Conservation (phyloP, 2,329 filamentous ascomycete genomes). For the Coleophoma crateriformis region DNA sequence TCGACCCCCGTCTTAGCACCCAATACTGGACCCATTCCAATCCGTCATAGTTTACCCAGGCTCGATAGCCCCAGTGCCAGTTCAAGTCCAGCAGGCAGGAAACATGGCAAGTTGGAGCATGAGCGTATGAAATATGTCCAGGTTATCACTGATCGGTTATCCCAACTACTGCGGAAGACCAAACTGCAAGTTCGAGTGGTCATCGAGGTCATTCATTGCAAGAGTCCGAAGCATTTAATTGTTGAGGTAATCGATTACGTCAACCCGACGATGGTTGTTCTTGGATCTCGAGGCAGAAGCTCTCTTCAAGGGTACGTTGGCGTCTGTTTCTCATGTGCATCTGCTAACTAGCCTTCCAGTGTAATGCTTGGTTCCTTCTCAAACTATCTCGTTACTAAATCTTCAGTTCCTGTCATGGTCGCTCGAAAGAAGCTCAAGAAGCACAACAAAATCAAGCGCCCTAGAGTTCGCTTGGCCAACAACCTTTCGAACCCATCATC, state of each 20-base stretch:
- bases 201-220: slow-evolving; percentile 96
- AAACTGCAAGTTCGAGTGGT: slow-evolving; percentile 87
- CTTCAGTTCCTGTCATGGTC: slow-evolving; percentile 96
- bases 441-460: slow-evolving; percentile 73
- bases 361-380: slow-evolving; percentile 94
- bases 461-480: slow-evolving; percentile 70
- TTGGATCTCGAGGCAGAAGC: slow-evolving; percentile 86
- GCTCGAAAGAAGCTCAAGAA: slow-evolving; percentile 85
- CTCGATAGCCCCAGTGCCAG: slow-evolving; percentile 16
- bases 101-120: slow-evolving; percentile 60
- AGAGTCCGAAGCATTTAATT: slow-evolving; percentile 92
- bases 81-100: slow-evolving; percentile 31
- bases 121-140: slow-evolving; percentile 79
- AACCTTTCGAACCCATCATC: slow-evolving; percentile 60
- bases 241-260: slow-evolving; percentile 95
- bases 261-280: slow-evolving; percentile 84
- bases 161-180: slow-evolving; percentile 85
- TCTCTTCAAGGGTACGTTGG: slow-evolving; percentile 79
- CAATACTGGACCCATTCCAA: slow-evolving; percentile 11
- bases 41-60: slow-evolving; percentile 12
- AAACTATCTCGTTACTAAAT: slow-evolving; percentile 96
- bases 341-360: slow-evolving; percentile 43
- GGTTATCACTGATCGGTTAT: slow-evolving; percentile 76
- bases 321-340: neutral
- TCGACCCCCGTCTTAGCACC: slow-evolving; percentile 17